Evolutionary conservation across 2,329 filamentous ascomycete species (phyloP).

Genomic region (Aphanoascus verrucosus): DNA sequence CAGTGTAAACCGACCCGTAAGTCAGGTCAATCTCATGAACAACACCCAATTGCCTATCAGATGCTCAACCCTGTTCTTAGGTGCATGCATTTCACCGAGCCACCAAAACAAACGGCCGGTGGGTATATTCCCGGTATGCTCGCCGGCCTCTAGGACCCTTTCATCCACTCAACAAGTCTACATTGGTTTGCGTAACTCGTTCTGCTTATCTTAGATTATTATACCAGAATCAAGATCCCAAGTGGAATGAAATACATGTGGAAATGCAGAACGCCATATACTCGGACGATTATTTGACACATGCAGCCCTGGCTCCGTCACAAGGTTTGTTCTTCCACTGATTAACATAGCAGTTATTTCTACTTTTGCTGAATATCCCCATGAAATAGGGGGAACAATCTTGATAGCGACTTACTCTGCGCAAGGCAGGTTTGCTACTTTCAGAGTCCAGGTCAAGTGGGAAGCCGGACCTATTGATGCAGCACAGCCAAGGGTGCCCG

Average conservation of each 20-base stretch:
- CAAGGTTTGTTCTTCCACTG: conserved; percentile 40
- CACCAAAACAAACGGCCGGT: conserved; percentile 51
- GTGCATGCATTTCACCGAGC: conserved; percentile 46
- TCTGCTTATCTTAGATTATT: conserved; percentile 64
- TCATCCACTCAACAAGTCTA: conserved; percentile 57
- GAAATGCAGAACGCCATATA: conserved; percentile 64
- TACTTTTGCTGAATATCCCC: background rate
- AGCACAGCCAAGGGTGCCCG: conserved; percentile 33
- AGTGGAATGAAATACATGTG: conserved; percentile 60
- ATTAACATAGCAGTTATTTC: background rate
- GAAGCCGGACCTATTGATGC: conserved; percentile 42
- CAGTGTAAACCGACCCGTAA: conserved; percentile 43
- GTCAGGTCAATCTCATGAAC: no score
- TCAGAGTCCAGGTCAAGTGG: conserved; percentile 67
- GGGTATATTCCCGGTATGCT: conserved; percentile 58
- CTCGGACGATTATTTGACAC: conserved; percentile 65
- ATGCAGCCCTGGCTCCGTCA: conserved; percentile 64
- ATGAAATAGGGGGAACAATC: conserved; percentile 22
- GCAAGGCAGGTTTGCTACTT: conserved; percentile 61
- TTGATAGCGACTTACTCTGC: conserved; percentile 37
- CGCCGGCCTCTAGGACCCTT: conserved; percentile 59
- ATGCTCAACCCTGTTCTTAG: conserved; percentile 24
- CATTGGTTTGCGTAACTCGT: conserved; percentile 64
- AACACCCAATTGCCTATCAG: conserved; percentile 26
- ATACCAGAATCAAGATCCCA: conserved; percentile 62